These are phyloP conservation scores for Xylaria curta DNA, from an alignment of 495 filamentous ascomycete species.

Conservation along the genomic window DNA sequence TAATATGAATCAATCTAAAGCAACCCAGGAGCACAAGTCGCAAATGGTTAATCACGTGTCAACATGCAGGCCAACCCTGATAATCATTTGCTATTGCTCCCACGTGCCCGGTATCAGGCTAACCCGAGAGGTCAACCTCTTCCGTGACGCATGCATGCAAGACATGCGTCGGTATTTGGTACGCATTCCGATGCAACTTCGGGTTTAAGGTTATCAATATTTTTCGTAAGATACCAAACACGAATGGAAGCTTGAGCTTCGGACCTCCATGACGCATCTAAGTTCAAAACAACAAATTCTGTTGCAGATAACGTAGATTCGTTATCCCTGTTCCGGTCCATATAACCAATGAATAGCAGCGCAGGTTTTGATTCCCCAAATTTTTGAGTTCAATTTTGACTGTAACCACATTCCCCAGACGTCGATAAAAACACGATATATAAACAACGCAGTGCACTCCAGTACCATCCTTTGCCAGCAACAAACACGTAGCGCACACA, in stretches of 20 bases:
- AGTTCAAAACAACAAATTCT: neutral
- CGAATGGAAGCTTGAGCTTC: neutral
- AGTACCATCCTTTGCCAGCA: neutral
- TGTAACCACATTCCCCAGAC: neutral
- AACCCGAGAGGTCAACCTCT: neutral
- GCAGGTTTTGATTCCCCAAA: neutral
- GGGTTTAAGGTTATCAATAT: constrained; percentile 1
- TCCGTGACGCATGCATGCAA: constrained; percentile 16
- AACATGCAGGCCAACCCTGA: neutral
- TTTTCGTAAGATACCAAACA: neutral
- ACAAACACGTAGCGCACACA: neutral
- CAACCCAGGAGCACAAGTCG: neutral
- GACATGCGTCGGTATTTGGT: constrained; percentile 15
- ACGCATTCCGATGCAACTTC: constrained; percentile 15
- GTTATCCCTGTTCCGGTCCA: neutral
- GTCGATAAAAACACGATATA: neutral
- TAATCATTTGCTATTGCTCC: neutral
- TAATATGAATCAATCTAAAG: neutral
- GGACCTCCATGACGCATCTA: neutral
- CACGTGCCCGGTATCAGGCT: constrained; percentile 13
- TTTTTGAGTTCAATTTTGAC: neutral
- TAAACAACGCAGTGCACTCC: neutral
- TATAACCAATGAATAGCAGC: neutral
- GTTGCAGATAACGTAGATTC: neutral
- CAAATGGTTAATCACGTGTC: neutral